These are phyloP conservation scores for Linnemannia elongata DNA, from an alignment of 192 early-diverging fungal species.

Conservation along the genomic window DNA sequence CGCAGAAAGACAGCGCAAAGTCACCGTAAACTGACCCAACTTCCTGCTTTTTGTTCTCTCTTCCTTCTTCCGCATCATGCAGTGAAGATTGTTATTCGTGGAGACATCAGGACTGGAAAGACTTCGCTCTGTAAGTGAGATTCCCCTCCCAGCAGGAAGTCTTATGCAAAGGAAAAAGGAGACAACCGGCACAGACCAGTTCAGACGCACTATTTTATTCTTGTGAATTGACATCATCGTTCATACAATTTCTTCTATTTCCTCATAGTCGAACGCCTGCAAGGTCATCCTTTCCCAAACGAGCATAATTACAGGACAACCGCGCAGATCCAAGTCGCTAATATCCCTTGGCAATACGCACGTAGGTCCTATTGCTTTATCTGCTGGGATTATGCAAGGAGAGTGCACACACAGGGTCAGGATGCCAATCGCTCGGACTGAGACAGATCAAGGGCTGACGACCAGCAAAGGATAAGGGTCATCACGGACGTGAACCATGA, in stretches of 20 bases:
- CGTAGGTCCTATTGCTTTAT: conserved; percentile 32
- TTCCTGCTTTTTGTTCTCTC: not conserved
- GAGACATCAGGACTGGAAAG: conserved; percentile 72
- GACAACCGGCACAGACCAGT: conserved; percentile 17
- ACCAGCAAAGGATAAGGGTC: not conserved
- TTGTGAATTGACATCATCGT: not conserved
- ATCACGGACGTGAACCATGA: not conserved
- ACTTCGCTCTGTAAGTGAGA: conserved; percentile 64
- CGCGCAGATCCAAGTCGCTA: conserved; percentile 71
- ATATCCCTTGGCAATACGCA: conserved; percentile 71
- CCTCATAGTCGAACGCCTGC: conserved; percentile 63
- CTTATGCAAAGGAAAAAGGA: not conserved
- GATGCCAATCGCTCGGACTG: not conserved
- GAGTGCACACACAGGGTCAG: not conserved
- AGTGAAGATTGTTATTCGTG: conserved; percentile 74
- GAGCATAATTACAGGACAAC: conserved; percentile 63
- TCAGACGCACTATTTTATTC: not conserved
- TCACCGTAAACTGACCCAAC: not conserved
- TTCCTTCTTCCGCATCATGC: not conserved
- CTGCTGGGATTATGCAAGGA: not conserved
- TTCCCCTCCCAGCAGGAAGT: not conserved
- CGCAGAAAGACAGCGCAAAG: not conserved
- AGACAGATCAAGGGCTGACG: not conserved
- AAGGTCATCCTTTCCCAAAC: conserved; percentile 59
- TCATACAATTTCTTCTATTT: not conserved